Conservation (phyloP, 1,139 yeast species). For the Sugiyamaella castrensis region DNA sequence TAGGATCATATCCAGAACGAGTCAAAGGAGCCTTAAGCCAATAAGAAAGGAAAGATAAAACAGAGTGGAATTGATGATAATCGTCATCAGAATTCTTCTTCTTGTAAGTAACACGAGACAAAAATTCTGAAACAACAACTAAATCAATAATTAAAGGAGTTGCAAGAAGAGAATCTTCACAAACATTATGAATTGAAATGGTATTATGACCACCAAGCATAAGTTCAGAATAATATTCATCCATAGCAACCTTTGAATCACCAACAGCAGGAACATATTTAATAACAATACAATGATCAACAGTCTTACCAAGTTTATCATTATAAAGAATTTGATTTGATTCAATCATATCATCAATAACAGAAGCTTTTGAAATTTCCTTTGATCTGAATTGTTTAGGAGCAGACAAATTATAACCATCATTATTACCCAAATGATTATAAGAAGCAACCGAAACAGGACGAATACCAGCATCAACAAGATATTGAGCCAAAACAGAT, state of each 20-base stretch:
- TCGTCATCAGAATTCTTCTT: slow-evolving; percentile 45
- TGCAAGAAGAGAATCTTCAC: slow-evolving; percentile 94
- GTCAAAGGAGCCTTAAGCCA: slow-evolving; percentile 97
- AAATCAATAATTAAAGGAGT: slow-evolving; percentile 92
- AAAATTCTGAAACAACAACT: slow-evolving; percentile 85
- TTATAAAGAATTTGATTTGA: slow-evolving; percentile 85
- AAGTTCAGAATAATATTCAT: slow-evolving; percentile 92
- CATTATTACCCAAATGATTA: slow-evolving; percentile 95
- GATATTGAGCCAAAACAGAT: slow-evolving; percentile 91
- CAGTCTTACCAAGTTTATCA: slow-evolving; percentile 69
- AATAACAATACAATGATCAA: slow-evolving; percentile 94
- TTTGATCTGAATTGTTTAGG: slow-evolving; percentile 93
- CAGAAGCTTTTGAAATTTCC: slow-evolving; percentile 91
- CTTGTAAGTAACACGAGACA: slow-evolving; percentile 79
- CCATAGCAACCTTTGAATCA: slow-evolving; percentile 97
- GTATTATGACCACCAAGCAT: slow-evolving; percentile 98
- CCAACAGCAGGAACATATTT: slow-evolving; percentile 94
- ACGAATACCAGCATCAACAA: slow-evolving; percentile 96
- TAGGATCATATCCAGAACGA: slow-evolving; percentile 85
- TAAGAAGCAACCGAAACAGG: slow-evolving; percentile 93
- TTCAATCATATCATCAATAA: slow-evolving; percentile 91
- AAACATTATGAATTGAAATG: slow-evolving; percentile 88
- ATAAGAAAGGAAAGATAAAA: slow-evolving; percentile 81
- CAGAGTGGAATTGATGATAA: slow-evolving; percentile 74
- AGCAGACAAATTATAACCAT: slow-evolving; percentile 87